Conservation (phyloP, 73 alveolate genomes). For the Stentor roeselii region DNA sequence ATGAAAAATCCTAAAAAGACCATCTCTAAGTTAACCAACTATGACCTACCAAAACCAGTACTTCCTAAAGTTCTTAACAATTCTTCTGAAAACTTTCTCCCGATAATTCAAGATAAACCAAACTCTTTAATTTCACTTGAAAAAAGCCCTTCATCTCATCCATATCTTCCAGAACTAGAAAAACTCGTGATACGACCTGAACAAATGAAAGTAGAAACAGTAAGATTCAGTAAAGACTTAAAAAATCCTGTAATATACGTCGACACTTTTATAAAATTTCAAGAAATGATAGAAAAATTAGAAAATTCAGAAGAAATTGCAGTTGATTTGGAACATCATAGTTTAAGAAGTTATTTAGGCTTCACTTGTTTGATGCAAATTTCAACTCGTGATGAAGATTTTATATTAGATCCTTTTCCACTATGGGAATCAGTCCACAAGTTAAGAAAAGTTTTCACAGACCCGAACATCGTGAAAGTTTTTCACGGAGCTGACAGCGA, state of each 20-base stretch:
- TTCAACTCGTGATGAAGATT: slow-evolving; percentile 76
- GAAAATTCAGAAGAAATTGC: slow-evolving; percentile 69
- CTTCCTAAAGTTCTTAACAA: background rate
- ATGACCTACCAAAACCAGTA: slow-evolving; percentile 19
- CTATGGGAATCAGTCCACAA: slow-evolving; percentile 56
- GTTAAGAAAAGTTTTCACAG: slow-evolving; percentile 65
- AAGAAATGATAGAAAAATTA: slow-evolving; percentile 45
- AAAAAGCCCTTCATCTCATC: background rate
- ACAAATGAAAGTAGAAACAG: background rate
- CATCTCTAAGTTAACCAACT: background rate
- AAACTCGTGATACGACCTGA: background rate
- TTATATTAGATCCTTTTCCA: slow-evolving; percentile 81
- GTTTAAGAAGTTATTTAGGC: slow-evolving; percentile 76
- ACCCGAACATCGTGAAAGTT: slow-evolving; percentile 81
- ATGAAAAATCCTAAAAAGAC: background rate
- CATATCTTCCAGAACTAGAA: background rate
- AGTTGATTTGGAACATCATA: slow-evolving; percentile 92
- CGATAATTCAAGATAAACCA: background rate
- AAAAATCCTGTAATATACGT: slow-evolving; percentile 23
- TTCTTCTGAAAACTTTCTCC: background rate
- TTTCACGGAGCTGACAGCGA: slow-evolving; percentile 97
- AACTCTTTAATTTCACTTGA: background rate
- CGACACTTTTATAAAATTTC: slow-evolving; percentile 54
- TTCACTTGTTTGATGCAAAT: slow-evolving; percentile 88
- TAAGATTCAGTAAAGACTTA: slow-evolving; percentile 4